A percentile compares a stretch with the other conserved stretches of the same genome.
Conservation (phyloP, 306 rosid genomes). For the Vigna mungo region DNA sequence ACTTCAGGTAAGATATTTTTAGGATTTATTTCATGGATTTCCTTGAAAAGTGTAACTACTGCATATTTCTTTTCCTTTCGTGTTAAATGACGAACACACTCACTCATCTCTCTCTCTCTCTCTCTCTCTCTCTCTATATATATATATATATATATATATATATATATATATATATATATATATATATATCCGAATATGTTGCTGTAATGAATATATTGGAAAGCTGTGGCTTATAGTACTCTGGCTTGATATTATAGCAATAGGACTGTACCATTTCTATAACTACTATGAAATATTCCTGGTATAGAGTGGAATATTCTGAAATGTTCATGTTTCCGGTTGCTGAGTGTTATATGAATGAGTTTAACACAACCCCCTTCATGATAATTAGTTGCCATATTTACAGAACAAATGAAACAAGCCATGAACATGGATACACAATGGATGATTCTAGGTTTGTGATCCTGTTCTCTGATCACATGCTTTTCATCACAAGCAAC, state of each 20-base stretch:
- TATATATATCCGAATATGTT: not conserved
- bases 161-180: too few relatives aligned
- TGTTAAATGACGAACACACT: not conserved
- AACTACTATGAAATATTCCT: conserved; percentile 1
- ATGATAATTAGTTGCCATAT: conserved; percentile 7
- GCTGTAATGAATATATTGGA: not conserved
- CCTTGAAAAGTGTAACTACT: not conserved
- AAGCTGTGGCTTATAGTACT: not conserved
- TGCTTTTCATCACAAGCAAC: not conserved
- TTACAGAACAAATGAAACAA: too few relatives aligned
- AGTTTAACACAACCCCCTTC: not conserved
- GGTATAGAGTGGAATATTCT: conserved; percentile 25
- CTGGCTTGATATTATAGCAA: not conserved
- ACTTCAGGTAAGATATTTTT: conserved; percentile 66
- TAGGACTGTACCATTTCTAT: not conserved
- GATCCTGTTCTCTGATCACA: not conserved
- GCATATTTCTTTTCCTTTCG: not conserved
- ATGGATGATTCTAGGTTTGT: not conserved
- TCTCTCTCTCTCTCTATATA: not conserved
- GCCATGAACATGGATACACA: not conserved
- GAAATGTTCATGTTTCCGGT: conserved; percentile 22
- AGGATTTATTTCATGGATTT: conserved; percentile 24
- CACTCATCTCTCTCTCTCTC: not conserved
- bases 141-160: too few relatives aligned
- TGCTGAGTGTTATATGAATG: not conserved